Base-by-base conservation (phyloP, 2,329 filamentous ascomycete genomes). In the Bipolaris victoriae region DNA sequence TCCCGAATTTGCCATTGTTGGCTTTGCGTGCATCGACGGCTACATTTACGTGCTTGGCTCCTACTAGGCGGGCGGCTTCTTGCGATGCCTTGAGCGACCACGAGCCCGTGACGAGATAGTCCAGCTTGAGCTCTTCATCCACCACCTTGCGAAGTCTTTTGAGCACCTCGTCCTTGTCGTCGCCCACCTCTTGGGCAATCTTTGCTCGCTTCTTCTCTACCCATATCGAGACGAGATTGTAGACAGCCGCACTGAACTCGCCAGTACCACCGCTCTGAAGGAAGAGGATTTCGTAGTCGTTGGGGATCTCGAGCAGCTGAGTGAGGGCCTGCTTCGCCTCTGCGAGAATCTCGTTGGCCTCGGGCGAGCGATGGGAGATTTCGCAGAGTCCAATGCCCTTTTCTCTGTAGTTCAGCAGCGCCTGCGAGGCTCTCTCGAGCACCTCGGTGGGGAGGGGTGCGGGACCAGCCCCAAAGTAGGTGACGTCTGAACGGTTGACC, bases 1-100 rank as follows among this genome's bases (percentile, higher is more conserved):
- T 86, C 57, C 92, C 92, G 74, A 96, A 98, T 77, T 95, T 97
- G 63, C 91, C 91, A 66, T 84, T 83, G 65, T 91, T 91, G 58
- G 76, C 69, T 64, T 81, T 81, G 31, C 81, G 75, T 36, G 84
- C 78, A 77, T 97, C 92, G 11, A 87, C 79, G 10, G 85, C 92
- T 31, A 96, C 79, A 74, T 97, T 96, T 77, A 97, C 89, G 65
- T 90, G 82, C 73, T 93, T 86, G 2, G 88, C 77, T 18, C 94
- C 93, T 2, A 97, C 76, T 9, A 98, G 81, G 52, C 92, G 84
- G 56, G 83, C 83, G 3, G 90, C 92, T 79, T 98, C 94, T 75
- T 92, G 89, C 35, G 87, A 88, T 11, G 93, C 93, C 80, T 98
- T 97, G 65, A 91, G 82, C 16, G 91, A 96, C 91, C 92, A 98